These are phyloP conservation scores for Psilocybe tampanensis DNA, from an alignment of 768 basidiomycete genomes.

Conservation along the genomic window DNA sequence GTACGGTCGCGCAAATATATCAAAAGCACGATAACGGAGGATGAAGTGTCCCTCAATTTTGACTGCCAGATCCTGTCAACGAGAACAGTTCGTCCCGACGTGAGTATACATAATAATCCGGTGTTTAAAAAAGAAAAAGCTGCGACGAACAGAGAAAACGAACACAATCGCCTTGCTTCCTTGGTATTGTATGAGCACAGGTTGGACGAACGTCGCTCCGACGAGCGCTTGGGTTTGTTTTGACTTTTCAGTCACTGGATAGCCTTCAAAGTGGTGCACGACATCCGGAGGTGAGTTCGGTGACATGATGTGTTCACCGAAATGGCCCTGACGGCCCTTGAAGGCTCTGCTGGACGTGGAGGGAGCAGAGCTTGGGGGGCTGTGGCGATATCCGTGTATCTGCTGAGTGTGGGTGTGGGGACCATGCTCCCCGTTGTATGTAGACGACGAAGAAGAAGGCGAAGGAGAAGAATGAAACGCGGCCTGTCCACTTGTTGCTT, in stretches of 20 bases:
- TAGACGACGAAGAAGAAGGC: not conserved
- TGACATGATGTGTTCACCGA: slow-evolving; percentile 20
- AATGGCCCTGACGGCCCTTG: slow-evolving; percentile 12
- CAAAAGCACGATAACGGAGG: slow-evolving; percentile 67
- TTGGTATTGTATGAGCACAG: slow-evolving; percentile 53
- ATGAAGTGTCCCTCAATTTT: slow-evolving; percentile 68
- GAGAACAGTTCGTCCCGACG: not conserved
- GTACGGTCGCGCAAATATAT: slow-evolving; percentile 49
- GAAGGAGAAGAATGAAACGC: slow-evolving; percentile 11
- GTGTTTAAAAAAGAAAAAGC: slow-evolving; percentile 1
- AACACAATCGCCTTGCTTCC: slow-evolving; percentile 62
- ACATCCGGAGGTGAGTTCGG: slow-evolving; percentile 30
- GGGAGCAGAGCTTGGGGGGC: not conserved
- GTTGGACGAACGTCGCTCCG: slow-evolving; percentile 64
- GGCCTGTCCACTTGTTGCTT: slow-evolving; percentile 9
- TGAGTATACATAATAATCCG: not conserved
- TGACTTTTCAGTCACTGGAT: slow-evolving; percentile 48
- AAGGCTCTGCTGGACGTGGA: not conserved
- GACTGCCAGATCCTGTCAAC: slow-evolving; percentile 66
- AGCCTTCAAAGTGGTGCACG: slow-evolving; percentile 42
- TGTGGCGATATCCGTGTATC: not conserved
- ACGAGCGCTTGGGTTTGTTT: slow-evolving; percentile 57
- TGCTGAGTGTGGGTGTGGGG: not conserved
- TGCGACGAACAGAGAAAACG: slow-evolving; percentile 58
- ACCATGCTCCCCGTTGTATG: not conserved